Conservation (phyloP, 2,329 filamentous ascomycete genomes). For the Geosmithia morbida region DNA sequence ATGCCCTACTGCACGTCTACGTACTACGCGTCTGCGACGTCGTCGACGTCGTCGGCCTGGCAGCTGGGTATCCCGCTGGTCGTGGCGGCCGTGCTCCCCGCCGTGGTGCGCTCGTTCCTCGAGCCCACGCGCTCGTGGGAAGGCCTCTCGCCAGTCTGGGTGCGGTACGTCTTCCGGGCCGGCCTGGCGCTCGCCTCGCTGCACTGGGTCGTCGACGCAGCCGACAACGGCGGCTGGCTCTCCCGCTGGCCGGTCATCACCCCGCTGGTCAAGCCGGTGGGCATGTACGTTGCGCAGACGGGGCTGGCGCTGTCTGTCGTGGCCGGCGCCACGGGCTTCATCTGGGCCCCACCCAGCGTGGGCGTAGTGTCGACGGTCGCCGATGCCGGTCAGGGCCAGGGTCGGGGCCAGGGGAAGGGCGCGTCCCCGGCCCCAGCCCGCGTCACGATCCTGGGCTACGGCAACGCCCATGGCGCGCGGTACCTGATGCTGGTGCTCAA, state of each 20-base stretch:
- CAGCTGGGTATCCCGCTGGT: conserved; percentile 69
- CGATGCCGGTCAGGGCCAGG: conserved; percentile 8
- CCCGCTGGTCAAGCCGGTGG: conserved; percentile 54
- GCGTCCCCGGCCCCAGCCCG: conserved; percentile 26
- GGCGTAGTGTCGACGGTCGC: conserved; percentile 45
- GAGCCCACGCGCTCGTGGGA: conserved; percentile 74
- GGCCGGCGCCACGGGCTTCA: conserved; percentile 72
- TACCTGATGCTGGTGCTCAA: conserved; percentile 77
- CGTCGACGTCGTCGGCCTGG: conserved; percentile 86
- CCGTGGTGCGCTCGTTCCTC: conserved; percentile 68
- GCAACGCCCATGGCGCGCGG: conserved; percentile 81
- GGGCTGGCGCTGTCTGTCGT: conserved; percentile 68
- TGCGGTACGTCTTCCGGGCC: conserved; percentile 63
- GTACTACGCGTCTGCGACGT: conserved; percentile 84
- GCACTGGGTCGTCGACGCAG: conserved; percentile 84
- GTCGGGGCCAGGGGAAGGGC: too few species aligned
- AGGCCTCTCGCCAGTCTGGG: conserved; percentile 72
- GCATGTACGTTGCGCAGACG: conserved; percentile 66
- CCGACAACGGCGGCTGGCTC: conserved; percentile 76
- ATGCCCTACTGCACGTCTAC: conserved; percentile 95
- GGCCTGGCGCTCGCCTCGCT: conserved; percentile 61
- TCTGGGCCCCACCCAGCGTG: conserved; percentile 75
- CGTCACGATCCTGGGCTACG: conserved; percentile 78
- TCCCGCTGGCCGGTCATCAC: conserved; percentile 31
- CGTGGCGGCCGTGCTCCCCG: conserved; percentile 58